Base-by-base conservation (phyloP, 2,329 filamentous ascomycete species). In the Alternaria ventricosa region DNA sequence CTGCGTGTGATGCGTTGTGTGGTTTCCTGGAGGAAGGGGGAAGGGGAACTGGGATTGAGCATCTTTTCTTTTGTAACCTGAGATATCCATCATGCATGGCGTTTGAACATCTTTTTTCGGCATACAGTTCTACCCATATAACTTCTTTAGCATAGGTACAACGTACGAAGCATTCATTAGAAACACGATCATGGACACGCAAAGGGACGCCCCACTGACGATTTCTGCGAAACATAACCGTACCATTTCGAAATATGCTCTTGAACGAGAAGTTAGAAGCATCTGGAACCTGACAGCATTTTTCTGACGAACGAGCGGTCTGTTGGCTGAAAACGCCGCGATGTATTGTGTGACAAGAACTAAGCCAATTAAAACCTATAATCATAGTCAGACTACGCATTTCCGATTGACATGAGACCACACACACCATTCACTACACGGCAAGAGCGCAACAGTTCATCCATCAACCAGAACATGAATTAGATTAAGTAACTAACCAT, bases 401-500 rank as follows among this genome's bases (percentile, higher is more conserved):
- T 22, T 22, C 20, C 20, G 20, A 22, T 22, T 22, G 20, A 22
- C 20, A 22, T 4, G 20, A 22, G 20, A 22, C 20, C 20, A 22
- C 20, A 22, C 20, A 22, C 20, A 22, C 20, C 0, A 36, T 18
- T 41, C 36, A 41, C 15, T 1, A 5, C 33, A 41, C 1, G 2
- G n/a, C 15, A 41, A 41, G 33, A 8, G 1, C 15, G 10, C 36
- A 41, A 3, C 36, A 41, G 3, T 6, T 4, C 36, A 41, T 41
- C 36, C 5, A 41, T 41, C 28, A 53, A 53, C 12, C 49, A 53
- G 12, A 41, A 27, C n/a, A 15, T 12, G 36, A 27, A 61, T 61
- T 61, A 61, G 27, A 61, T 61, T 61, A 61, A 60, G 54, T 57
- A 51, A 41, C 27, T 47, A 57, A 50, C 23, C 27, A 33, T 30